phyloP scores from a whole-genome alignment of 1,139 yeast species.

The Scheffersomyces quercinus region DNA sequence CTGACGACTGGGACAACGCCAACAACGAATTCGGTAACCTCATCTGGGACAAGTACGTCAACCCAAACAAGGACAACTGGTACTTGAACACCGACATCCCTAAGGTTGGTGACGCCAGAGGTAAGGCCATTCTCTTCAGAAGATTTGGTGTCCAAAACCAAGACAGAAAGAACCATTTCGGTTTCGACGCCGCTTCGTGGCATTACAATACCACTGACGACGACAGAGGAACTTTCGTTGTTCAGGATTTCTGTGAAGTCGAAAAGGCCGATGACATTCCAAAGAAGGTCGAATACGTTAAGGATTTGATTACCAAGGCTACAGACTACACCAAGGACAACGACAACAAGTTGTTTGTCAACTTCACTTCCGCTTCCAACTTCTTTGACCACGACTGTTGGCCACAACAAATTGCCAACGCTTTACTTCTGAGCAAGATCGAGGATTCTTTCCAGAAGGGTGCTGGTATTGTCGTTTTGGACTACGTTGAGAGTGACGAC shows the following conservation, averaged over 20 bases:
- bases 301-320: constrained; percentile 57
- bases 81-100: constrained; percentile 61
- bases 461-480: constrained; percentile 63
- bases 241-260: constrained; percentile 78
- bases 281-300: constrained; percentile 60
- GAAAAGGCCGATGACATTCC: constrained; percentile 51
- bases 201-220: constrained; percentile 64
- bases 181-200: constrained; percentile 73
- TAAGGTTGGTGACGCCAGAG: constrained; percentile 60
- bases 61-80: constrained; percentile 57
- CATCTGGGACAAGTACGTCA: constrained; percentile 62
- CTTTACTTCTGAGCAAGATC: constrained; percentile 49
- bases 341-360: constrained; percentile 63
- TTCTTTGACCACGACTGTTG: constrained; percentile 72
- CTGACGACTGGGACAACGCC: constrained; percentile 61
- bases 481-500: constrained; percentile 62
- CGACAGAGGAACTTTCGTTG: constrained; percentile 61
- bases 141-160: constrained; percentile 64
- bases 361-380: constrained; percentile 76
- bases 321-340: constrained; percentile 42
- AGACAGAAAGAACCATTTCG: constrained; percentile 47
- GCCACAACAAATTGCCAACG: constrained; percentile 68
- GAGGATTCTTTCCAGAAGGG: constrained; percentile 54
- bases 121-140: constrained; percentile 66
- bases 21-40: constrained; percentile 66